Base-by-base conservation (phyloP, 1,284 basidiomycete species). In the Rhodofomes roseus region DNA sequence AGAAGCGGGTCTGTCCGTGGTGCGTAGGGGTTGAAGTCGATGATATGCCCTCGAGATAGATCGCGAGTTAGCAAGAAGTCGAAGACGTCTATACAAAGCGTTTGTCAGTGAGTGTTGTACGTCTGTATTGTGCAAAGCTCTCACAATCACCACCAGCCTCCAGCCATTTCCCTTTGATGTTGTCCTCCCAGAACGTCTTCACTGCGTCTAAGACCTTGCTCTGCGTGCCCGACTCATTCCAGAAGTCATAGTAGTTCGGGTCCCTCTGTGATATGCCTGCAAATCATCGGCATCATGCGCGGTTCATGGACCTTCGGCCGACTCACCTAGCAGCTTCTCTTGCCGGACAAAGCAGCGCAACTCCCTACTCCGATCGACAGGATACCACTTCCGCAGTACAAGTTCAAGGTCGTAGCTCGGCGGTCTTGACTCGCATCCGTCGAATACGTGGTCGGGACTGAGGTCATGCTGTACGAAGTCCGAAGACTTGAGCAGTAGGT, bases 1-100 rank as follows among this genome's bases (percentile, higher is more conserved):
- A 98, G 77, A 1, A 97, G 81, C 0, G 94, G 73, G 71, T 98
- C 96, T 20, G 96, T 98, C 37, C 86, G 86, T 0, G 85, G 82
- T 12, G 90, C 83, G 70, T 90, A 98, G 0, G 95, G 93, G 65
- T 95, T 95, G 74, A 98, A 91, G 73, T 98, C 96, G 64, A 98
- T 73, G 63, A 96, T 79, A 72, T 94, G 90, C 6, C 86, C 90
- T 9, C 84, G 79, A 1, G 80, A 75, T 46, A 93, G 79, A 69
- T 92, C 86, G 18, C 94, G 86, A 0, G 92, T 95, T 43, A 98
- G 80, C 60, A 97, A 85, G 51, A 97, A 76, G 71, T 98, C 96
- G 67, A 97, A 89, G 1, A 85, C 78, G 70, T 96, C 94, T 96
- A 68, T 20, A n/a, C n/a, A n/a, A n/a, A n/a, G n/a, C n/a, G n/a